These are phyloP conservation scores for Puccinia coronata DNA, from an alignment of 1,284 basidiomycete species.

Conservation along the genomic window DNA sequence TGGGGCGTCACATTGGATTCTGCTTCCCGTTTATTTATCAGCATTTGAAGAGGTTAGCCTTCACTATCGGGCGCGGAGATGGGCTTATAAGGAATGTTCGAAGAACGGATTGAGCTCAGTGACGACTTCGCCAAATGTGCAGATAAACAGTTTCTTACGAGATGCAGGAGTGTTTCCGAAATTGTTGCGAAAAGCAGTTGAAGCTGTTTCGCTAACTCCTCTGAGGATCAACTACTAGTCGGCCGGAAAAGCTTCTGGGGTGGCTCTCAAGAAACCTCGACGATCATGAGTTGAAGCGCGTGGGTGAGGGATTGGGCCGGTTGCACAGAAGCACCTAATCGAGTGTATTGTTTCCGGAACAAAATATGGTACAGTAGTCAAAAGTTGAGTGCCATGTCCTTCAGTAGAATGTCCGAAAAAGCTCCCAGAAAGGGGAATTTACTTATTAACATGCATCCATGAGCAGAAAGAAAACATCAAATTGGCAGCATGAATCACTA, in stretches of 20 bases:
- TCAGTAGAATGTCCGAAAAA: not conserved
- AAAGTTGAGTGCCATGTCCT: not conserved
- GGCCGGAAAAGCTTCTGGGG: not conserved
- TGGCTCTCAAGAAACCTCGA: not conserved
- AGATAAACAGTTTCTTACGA: not conserved
- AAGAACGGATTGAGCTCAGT: not conserved
- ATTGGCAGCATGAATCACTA: too few relatives aligned
- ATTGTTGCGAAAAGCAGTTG: not conserved
- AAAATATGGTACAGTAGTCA: constrained; percentile 4
- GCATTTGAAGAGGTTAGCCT: not conserved
- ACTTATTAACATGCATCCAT: too few relatives aligned
- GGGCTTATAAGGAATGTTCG: not conserved
- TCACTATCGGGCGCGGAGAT: not conserved
- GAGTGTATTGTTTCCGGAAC: constrained; percentile 1
- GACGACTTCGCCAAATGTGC: not conserved
- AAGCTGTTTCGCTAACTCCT: not conserved
- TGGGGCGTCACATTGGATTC: not conserved
- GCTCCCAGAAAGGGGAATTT: too few relatives aligned
- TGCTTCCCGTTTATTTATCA: not conserved
- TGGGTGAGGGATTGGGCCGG: not conserved
- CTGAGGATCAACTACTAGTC: not conserved
- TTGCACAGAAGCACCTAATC: not conserved
- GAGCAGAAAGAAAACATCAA: too few relatives aligned
- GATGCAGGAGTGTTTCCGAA: not conserved
- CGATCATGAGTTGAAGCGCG: not conserved